These are phyloP conservation scores for Glarea lozoyensis DNA, from an alignment of 495 filamentous ascomycete genomes.

Conservation along the genomic window DNA sequence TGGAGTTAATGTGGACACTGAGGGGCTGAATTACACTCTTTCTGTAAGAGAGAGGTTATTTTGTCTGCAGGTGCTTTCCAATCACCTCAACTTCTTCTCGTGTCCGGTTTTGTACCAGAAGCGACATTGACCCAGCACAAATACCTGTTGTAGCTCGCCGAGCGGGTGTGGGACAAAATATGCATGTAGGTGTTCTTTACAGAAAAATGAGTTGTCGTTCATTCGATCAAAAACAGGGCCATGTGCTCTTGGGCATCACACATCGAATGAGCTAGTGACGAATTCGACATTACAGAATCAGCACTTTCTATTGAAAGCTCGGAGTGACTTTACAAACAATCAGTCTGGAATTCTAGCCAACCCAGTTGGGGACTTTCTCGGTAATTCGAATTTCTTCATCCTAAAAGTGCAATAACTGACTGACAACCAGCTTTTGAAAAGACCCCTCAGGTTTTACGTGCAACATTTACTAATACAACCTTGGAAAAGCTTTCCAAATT, in stretches of 20 bases:
- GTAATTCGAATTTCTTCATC: no score
- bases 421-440: slow-evolving; percentile 35
- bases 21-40: slow-evolving; percentile 27
- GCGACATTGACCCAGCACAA: slow-evolving; percentile 34
- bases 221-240: slow-evolving; percentile 33
- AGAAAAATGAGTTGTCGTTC: background rate
- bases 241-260: slow-evolving; percentile 24
- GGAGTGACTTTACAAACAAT: slow-evolving; percentile 11
- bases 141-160: slow-evolving; percentile 45
- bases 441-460: slow-evolving; percentile 26
- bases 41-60: slow-evolving; percentile 44
- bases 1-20: slow-evolving; percentile 35
- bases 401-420: background rate
- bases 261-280: slow-evolving; percentile 22
- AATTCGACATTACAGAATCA: slow-evolving; percentile 11
- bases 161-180: slow-evolving; percentile 54
- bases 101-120: slow-evolving; percentile 49
- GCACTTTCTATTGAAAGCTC: slow-evolving; percentile 2
- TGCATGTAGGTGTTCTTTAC: slow-evolving; percentile 29
- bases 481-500: slow-evolving; percentile 25
- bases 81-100: slow-evolving; percentile 51
- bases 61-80: slow-evolving; percentile 52
- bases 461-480: slow-evolving; percentile 18
- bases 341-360: slow-evolving; percentile 30
- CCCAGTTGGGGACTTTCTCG: slow-evolving; percentile 31